Conservation (phyloP, 306 rosid genomes). For the Benincasa hispida region DNA sequence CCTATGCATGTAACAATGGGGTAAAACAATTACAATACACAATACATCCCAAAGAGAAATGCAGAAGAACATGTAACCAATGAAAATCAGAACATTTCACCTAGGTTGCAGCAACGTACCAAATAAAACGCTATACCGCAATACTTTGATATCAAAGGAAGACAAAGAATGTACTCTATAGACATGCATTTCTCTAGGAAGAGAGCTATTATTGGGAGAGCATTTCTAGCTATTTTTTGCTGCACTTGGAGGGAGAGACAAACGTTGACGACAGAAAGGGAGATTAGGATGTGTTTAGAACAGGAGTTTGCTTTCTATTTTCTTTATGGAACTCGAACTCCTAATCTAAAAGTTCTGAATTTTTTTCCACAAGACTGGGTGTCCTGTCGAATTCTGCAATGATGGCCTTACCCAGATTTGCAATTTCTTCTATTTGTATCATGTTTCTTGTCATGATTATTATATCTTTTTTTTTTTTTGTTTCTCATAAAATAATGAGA, state of each 20-base stretch:
- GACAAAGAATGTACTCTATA: neutral
- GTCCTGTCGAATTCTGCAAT: neutral
- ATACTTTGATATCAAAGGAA: neutral
- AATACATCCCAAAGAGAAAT: neutral
- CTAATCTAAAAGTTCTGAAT: neutral
- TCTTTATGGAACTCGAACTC: neutral
- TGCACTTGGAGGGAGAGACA: neutral
- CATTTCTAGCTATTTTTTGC: neutral
- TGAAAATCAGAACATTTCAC: neutral
- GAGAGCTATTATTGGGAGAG: neutral
- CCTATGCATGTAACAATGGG: constrained; percentile 37
- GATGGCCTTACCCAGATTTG: neutral
- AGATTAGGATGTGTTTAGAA: neutral
- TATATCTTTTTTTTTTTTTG: neutral
- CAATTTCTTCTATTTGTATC: neutral
- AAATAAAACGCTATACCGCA: too few species aligned
- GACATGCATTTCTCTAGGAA: neutral
- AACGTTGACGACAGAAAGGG: neutral
- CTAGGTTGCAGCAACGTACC: neutral
- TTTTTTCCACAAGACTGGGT: too few species aligned
- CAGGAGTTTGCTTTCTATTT: neutral
- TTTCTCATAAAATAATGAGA: neutral
- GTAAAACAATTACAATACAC: constrained; percentile 5
- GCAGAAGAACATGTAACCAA: neutral
- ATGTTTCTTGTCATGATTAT: neutral